Base-by-base conservation (phyloP, 2,329 filamentous ascomycete species). In the Phaeosphaeriaceae sp. region DNA sequence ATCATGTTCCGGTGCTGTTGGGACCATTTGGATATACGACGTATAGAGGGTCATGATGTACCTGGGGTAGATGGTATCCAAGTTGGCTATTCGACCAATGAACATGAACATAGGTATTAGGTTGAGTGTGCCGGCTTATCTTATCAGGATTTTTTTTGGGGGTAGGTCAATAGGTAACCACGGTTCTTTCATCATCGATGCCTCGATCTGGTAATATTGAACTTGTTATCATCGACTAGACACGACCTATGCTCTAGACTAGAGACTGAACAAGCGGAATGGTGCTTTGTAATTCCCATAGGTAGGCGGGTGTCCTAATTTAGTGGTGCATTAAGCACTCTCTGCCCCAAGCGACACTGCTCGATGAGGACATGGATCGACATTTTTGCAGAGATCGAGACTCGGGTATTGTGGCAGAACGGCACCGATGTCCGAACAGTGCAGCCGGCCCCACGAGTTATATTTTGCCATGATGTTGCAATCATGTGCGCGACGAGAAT, bases 21-120 rank as follows among this genome's bases (percentile, higher is more conserved):
- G 86, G 87, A 56, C 89, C 89, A 23, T 92, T 87, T 75, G 88
- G 87, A 69, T 94, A 91, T 75, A 89, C 87, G 33, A 93, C 89
- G 8, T 94, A 94, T 74, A 79, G 90, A 39, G 90, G 90, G 35
- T 66, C 60, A 46, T 69, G 54, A 54, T 23, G 30, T n/a, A n/a
- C n/a, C n/a, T n/a, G 33, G 16, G 16, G 40, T 21, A 35, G 33
- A 47, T 6, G 30, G 46, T 28, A 39, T n/a, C n/a, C n/a, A n/a
- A n/a, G n/a, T n/a, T n/a, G n/a, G n/a, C n/a, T n/a, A n/a, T n/a
- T n/a, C n/a, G n/a, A n/a, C n/a, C n/a, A n/a, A n/a, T n/a, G n/a
- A n/a, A n/a, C n/a, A n/a, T n/a, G n/a, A n/a, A n/a, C n/a, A n/a
- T n/a, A n/a, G n/a, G n/a, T n/a, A n/a, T n/a, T n/a, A n/a, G n/a